Conservation (phyloP, 805 yeast genomes). For the Spathaspora sp. region DNA sequence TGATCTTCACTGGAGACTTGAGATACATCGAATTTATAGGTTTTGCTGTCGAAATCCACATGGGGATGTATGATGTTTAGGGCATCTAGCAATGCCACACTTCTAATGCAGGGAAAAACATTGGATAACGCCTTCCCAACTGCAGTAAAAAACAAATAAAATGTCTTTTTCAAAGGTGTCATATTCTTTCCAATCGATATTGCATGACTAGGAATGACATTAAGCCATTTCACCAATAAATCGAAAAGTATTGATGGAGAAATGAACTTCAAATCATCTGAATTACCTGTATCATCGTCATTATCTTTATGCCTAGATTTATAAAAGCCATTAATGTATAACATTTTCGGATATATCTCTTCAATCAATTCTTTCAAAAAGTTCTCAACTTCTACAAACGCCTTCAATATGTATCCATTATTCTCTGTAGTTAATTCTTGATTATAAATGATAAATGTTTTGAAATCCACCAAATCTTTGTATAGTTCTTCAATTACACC, state of each 20-base stretch:
- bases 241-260: constrained; percentile 31
- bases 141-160: constrained; percentile 32
- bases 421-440: constrained; percentile 8
- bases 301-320: constrained; percentile 2
- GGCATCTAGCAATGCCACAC: constrained; percentile 32
- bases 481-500: constrained; percentile 23
- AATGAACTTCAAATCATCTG: constrained; percentile 17
- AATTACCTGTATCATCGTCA: constrained; percentile 6
- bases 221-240: constrained; percentile 32
- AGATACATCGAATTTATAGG: constrained; percentile 15
- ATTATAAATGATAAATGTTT: constrained; percentile 16
- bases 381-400: constrained; percentile 22
- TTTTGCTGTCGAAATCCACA: constrained; percentile 22
- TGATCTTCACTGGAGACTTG: constrained; percentile 13
- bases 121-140: constrained; percentile 32
- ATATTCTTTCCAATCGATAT: constrained; percentile 22
- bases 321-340: constrained; percentile 22
- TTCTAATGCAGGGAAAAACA: constrained; percentile 31
- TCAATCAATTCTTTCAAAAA: constrained; percentile 25
- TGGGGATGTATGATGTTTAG: constrained; percentile 28
- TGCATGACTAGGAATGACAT: constrained; percentile 29
- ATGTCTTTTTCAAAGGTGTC: constrained; percentile 27
- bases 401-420: constrained; percentile 7
- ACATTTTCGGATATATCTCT: constrained; percentile 22
- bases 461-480: constrained; percentile 22